Percentiles rank a stretch among this genome's conserved stretches.
phyloP scores from a whole-genome alignment of 208 protist species.

The Crithidia thermophila region DNA sequence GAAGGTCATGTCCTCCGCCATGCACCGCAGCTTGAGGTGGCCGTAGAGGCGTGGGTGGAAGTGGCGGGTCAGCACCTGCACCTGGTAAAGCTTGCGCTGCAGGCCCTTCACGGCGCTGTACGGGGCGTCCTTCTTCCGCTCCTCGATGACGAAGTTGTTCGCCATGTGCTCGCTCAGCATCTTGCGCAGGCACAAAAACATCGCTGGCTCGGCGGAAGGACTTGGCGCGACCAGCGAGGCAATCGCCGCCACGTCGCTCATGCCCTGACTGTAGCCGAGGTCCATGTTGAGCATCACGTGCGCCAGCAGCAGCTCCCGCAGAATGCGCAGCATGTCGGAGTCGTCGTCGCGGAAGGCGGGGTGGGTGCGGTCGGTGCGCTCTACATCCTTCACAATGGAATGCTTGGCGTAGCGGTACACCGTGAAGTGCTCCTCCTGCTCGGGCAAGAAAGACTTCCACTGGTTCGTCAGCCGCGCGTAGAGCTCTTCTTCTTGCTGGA shows the following conservation, averaged over 20 bases:
- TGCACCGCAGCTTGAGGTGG: conserved; percentile 48
- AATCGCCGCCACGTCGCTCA: conserved; percentile 85
- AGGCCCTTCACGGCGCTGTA: conserved; percentile 41
- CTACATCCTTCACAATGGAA: conserved; percentile 89
- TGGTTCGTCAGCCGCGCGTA: conserved; percentile 73
- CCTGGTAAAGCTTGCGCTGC: conserved; percentile 44
- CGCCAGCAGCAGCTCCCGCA: conserved; percentile 81
- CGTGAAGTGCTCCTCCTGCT: conserved; percentile 72
- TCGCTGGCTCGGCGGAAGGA: conserved; percentile 13
- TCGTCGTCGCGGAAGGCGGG: conserved; percentile 49
- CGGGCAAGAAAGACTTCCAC: conserved; percentile 72
- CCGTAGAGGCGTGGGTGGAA: conserved; percentile 66
- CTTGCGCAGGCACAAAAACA: conserved; percentile 32
- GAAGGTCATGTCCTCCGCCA: conserved; percentile 78
- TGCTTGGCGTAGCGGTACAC: conserved; percentile 53
- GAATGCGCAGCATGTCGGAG: conserved; percentile 42
- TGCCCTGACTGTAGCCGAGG: conserved; percentile 91
- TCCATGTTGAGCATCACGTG: conserved; percentile 93
- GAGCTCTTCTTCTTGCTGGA: conserved; percentile 33
- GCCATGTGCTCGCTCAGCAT: conserved; percentile 56
- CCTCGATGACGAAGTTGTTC: conserved; percentile 64
- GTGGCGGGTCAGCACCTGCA: conserved; percentile 53
- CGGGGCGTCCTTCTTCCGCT: conserved; percentile 19
- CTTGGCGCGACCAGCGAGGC: conserved; percentile 49
- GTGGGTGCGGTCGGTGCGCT: conserved; percentile 77